These are phyloP conservation scores for Pleurozium schreberi DNA, from an alignment of 225 moss, liverwort and hornwort genomes.

Conservation along the genomic window DNA sequence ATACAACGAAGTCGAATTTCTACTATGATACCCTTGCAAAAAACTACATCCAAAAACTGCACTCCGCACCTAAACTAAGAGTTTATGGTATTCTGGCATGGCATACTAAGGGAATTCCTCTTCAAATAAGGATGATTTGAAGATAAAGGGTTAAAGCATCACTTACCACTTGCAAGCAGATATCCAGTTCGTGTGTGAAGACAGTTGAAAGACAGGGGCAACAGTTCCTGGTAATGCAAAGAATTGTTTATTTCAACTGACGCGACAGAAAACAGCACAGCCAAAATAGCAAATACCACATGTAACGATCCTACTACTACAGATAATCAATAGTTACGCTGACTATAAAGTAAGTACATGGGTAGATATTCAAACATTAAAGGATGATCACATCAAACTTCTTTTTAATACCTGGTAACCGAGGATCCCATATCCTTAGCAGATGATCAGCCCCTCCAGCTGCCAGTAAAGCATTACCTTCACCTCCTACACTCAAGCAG, in stretches of 20 bases:
- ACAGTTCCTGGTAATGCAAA: constrained; percentile 31
- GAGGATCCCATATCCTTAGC: constrained; percentile 93
- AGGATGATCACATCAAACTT: background rate
- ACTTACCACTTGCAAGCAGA: constrained; percentile 82
- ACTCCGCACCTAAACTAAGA: background rate
- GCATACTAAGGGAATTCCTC: too few species aligned
- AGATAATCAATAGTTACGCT: background rate
- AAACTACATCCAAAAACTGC: background rate
- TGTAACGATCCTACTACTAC: background rate
- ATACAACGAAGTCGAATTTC: background rate
- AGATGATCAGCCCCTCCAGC: constrained; percentile 73
- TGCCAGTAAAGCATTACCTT: constrained; percentile 55
- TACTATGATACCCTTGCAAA: background rate
- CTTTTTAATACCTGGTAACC: constrained; percentile 44
- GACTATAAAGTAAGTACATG: background rate
- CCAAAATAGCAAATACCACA: background rate
- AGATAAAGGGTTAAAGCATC: background rate
- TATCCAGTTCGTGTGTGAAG: constrained; percentile 80
- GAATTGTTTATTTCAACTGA: background rate
- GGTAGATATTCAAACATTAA: background rate
- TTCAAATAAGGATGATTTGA: background rate
- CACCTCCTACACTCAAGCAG: constrained; percentile 81
- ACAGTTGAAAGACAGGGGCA: constrained; percentile 51
- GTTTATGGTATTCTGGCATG: background rate
- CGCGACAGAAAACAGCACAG: background rate